Conservation (phyloP, 345 rosid genomes). For the Rhodomyrtus tomentosa region DNA sequence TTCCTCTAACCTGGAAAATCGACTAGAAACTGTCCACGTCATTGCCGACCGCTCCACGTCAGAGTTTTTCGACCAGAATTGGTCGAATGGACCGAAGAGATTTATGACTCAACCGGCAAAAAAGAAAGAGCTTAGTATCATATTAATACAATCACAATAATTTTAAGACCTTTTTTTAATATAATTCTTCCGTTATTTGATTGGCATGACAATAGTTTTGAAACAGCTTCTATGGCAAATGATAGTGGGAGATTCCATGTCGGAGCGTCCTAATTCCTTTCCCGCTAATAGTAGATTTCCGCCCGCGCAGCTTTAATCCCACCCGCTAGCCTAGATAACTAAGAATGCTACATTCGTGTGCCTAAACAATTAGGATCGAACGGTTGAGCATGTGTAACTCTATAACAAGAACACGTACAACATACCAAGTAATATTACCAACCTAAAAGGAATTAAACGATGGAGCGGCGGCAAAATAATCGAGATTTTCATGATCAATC, state of each 20-base stretch:
- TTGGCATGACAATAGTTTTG: not conserved
- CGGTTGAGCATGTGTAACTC: not conserved
- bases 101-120: no score
- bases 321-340: not conserved
- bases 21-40: no score
- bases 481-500: accelerated
- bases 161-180: no score
- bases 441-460: no score
- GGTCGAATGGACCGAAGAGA: no score
- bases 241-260: not conserved
- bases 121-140: no score
- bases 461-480: not conserved
- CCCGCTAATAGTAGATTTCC: not conserved
- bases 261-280: not conserved
- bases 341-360: not conserved
- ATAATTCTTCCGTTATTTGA: not conserved
- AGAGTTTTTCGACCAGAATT: no score
- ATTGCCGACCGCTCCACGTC: accelerated
- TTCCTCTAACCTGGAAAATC: no score
- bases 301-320: not conserved
- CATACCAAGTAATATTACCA: not conserved
- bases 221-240: not conserved
- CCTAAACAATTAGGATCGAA: not conserved
- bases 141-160: no score
- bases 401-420: not conserved